Evolutionary conservation across 768 basidiomycete genomes (phyloP), one percentile per base, ranked within the genome.

Genomic region (Floccularia luteovirens): DNA sequence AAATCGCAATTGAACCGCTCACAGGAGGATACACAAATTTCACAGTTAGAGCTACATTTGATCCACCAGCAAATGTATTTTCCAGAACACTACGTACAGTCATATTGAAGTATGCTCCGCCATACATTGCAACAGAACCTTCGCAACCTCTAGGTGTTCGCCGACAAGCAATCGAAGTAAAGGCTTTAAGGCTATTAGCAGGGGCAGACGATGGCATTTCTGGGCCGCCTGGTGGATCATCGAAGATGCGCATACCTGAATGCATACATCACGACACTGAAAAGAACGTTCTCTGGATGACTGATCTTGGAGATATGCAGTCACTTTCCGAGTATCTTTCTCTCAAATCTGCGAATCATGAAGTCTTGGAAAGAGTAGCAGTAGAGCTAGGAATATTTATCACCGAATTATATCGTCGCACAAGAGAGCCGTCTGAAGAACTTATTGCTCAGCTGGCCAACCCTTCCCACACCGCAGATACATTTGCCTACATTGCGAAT

Each of bases 61-160:
- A 42, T 12, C 28, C 38, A 13, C 44, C 51, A 11, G 34, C 46
- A 13, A 7, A 34, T 12, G 7, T 34, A 17, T 7, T 7, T 43
- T 48, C 11, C 36, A 38, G 6, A 14, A 11, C 31, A 14, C 24
- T 46, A 22, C 28, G 17, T 19, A 43, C 36, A 16, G 50, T 41
- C 8, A 40, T 53, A 13, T 50, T 57, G 23, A 55, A 57, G 37
- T 39, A 55, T 22, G 53, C 55, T 14, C 54, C 53, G 5, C 55
- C 55, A 4, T 46, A 47, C 36, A 30, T 55, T 19, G 50, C 52
- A 2, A 32, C 48, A 3, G 47, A 50, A 19, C 47, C 53, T 10
- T 32, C 28, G 8, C 48, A 50, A 28, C 27, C 48, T 0, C 25
- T 53, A 38, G 51, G 51, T 13, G 33, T 53, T 3, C 24, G 51